These are phyloP conservation scores for Ceriops decandra DNA, from an alignment of 345 rosid genomes.

Conservation along the genomic window DNA sequence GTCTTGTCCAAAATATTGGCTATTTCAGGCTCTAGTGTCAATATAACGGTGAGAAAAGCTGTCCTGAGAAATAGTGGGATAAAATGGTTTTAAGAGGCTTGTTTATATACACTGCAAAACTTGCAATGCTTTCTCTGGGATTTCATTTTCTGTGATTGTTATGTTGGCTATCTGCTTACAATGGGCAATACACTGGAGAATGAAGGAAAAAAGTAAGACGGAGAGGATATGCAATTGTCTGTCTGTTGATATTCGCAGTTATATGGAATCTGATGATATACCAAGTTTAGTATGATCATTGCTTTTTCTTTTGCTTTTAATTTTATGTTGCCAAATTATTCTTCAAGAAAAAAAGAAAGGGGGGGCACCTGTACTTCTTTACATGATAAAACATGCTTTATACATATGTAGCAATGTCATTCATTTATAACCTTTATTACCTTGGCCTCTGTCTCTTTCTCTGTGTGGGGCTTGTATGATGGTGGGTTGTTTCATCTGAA, in stretches of 20 bases:
- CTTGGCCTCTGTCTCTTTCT: conserved; percentile 1
- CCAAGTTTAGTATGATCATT: too few relatives aligned
- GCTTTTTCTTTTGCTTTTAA: too few relatives aligned
- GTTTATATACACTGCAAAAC: conserved; percentile 1
- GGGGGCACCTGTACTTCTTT: neutral
- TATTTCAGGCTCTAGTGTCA: conserved; percentile 10
- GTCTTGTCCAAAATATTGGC: conserved; percentile 1
- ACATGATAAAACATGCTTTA: neutral
- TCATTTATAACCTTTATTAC: neutral
- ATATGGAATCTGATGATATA: too few relatives aligned
- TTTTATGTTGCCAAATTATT: neutral
- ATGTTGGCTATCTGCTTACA: too few relatives aligned
- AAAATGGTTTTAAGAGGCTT: neutral
- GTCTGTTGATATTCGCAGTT: too few relatives aligned
- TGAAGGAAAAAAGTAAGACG: too few relatives aligned
- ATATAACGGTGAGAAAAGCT: neutral
- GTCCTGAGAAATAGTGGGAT: neutral
- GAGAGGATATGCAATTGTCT: too few relatives aligned
- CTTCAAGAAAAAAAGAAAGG: neutral
- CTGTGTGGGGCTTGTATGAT: too few relatives aligned
- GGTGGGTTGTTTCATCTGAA: conserved; percentile 27
- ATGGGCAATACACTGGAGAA: too few relatives aligned
- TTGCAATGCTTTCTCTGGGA: neutral
- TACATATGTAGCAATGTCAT: neutral
- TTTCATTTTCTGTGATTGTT: neutral